Base-by-base conservation (phyloP, 1,284 basidiomycete species). In the Moesziomyces sp. region DNA sequence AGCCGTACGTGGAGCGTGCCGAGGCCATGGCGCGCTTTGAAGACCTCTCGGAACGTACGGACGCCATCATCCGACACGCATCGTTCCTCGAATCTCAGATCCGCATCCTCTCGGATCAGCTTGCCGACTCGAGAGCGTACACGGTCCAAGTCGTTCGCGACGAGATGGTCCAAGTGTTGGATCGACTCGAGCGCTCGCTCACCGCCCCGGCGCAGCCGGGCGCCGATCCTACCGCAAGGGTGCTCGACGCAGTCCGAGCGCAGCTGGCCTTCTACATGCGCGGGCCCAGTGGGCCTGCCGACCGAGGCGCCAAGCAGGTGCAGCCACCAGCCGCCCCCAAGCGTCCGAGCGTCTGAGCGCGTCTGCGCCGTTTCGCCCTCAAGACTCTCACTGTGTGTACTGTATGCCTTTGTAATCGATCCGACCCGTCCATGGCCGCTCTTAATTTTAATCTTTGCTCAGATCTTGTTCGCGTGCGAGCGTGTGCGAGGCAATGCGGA, bases 1-100 rank as follows among this genome's bases (percentile, higher is more conserved):
- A 67, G 1, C n/a, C 45, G 0, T 26, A 43, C 42, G 35, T 74
- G 28, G 71, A 74, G 8, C 57, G 61, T 14, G 58, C 52, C 45
- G 71, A 74, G 52, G 49, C 62, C 9, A 53, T 67, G 19, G 64
- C 61, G n/a, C 62, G 75, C 1, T 58, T 79, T 45, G 74, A 78
- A 42, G 79, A 81, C 49, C 59, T 81, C 19, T 77, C 76, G 24
- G 79, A 81, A 52, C 73, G 79, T n/a, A 74, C 79, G 46, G 79
- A 81, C 49, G 74, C 76, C 52, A 77, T 81, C 53, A 81, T 81
- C 49, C 71, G 79, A 19, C 79, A 81, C 54, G 68, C 78, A 14
- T 63, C 63, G n/a, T 81, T 79, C 61, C 72, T 81, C 52, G 79
- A 81, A 53, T 47, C 48, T 3, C 74, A 81, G 44, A 61, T 81